Evolutionary conservation across 192 early-diverging fungal species (phyloP).

Genomic region (Podila horticola): DNA sequence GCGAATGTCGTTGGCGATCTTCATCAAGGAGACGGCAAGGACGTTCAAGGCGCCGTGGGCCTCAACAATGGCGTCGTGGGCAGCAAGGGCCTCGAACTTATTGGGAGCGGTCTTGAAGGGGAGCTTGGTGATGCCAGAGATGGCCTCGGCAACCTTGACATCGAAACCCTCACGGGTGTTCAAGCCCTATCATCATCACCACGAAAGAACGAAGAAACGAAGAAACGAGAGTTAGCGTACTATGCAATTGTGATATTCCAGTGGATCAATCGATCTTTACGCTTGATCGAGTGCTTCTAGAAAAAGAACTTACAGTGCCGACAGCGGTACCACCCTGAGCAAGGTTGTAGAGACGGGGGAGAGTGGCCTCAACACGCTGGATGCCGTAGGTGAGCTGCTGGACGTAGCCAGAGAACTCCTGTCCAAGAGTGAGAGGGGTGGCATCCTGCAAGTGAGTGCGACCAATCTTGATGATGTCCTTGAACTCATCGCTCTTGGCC

Average conservation of each 20-base stretch:
- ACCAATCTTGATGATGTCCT: slow-evolving; percentile 98
- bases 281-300: not conserved
- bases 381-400: slow-evolving; percentile 91
- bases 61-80: slow-evolving; percentile 98
- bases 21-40: slow-evolving; percentile 94
- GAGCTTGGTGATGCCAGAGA: slow-evolving; percentile 87
- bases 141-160: slow-evolving; percentile 87
- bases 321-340: slow-evolving; percentile 98
- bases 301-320: slow-evolving; percentile 72
- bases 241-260: not conserved
- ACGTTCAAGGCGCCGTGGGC: slow-evolving; percentile 95
- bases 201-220: no score
- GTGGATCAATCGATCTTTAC: no score
- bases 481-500: slow-evolving; percentile 83
- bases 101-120: slow-evolving; percentile 97
- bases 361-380: slow-evolving; percentile 83
- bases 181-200: slow-evolving; percentile 66
- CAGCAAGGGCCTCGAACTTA: slow-evolving; percentile 99
- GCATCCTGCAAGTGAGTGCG: slow-evolving; percentile 99
- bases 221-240: no score
- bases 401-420: slow-evolving; percentile 99
- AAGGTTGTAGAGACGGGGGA: slow-evolving; percentile 91
- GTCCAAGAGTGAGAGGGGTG: slow-evolving; percentile 95
- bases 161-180: slow-evolving; percentile 97
- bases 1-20: slow-evolving; percentile 99